Percentiles rank a stretch among this genome's conserved stretches.
phyloP scores from a whole-genome alignment of 305 asterid species.

The Stenogyne calaminthoides region DNA sequence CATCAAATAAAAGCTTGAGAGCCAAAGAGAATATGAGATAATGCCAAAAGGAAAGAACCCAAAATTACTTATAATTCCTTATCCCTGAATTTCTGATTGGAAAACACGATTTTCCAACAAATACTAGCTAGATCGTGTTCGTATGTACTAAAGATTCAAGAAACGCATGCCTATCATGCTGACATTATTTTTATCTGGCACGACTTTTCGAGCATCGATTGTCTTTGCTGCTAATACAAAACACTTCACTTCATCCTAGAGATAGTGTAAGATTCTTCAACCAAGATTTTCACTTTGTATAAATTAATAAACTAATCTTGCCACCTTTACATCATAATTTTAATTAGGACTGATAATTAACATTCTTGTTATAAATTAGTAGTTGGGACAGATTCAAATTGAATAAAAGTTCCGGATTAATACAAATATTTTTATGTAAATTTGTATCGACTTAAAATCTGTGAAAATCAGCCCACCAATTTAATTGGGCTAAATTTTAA shows the following conservation, averaged over 20 bases:
- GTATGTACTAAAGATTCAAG: constrained; percentile 34
- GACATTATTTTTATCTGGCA: constrained; percentile 38
- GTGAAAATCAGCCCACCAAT: too few species aligned
- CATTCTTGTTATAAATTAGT: too few species aligned
- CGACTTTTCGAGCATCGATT: constrained; percentile 41
- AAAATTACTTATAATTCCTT: constrained; percentile 30
- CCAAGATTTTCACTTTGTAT: neutral
- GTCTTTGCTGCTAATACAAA: constrained; percentile 16
- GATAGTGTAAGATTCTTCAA: constrained; percentile 35
- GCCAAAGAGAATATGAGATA: constrained; percentile 36
- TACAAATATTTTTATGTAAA: too few species aligned
- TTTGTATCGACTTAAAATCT: too few species aligned
- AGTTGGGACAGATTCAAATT: too few species aligned
- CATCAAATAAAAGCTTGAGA: neutral
- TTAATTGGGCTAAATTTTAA: too few species aligned
- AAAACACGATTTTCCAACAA: neutral
- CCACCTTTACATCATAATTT: neutral
- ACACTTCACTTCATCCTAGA: constrained; percentile 31
- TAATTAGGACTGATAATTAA: neutral
- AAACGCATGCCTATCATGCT: constrained; percentile 50
- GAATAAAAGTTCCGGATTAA: too few species aligned
- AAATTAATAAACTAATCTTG: neutral
- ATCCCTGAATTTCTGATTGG: constrained; percentile 26
- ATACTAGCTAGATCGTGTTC: constrained; percentile 6
- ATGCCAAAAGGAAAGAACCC: constrained; percentile 47